Base-by-base conservation (phyloP, 495 filamentous ascomycete species). In the Haplographium delicatum region DNA sequence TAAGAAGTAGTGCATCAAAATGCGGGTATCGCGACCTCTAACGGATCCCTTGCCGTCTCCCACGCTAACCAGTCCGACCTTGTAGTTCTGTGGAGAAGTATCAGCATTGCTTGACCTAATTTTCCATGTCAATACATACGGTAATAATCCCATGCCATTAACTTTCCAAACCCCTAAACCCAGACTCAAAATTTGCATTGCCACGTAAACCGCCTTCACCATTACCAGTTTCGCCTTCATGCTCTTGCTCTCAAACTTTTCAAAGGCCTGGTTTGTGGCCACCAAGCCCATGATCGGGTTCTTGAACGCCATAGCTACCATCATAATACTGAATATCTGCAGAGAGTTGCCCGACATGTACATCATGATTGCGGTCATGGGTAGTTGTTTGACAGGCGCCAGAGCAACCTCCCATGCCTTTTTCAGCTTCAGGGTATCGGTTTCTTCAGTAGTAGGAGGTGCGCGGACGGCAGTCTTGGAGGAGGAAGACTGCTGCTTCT, bases 331-430 rank as follows among this genome's bases (percentile, higher is more conserved):
- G 76, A 99, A 99, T 54, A 99, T 96, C 70, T 99, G 93, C 22
- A 99, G 82, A 49, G 86, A 88, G 71, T 96, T 97, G 61, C 93
- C 93, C 51, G 93, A 95, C 94, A 99, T 97, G 78, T 99, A 99
- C 91, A 97, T 97, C 85, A 96, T 95, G 69, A 99, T 90, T 38
- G 81, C 89, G 51, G 94, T 96, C 93, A 98, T 97, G 44, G 93
- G 93, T 37, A 99, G 76, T 63, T 85, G 82, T 72, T 99, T 99
- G 43, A 90, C 84, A 1, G 93, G 93, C 3, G 86, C 94, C 28
- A 99, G 79, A 26, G 93, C 94, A 18, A 99, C 78, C 69, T 99
- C 93, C 94, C 94, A 99, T 1, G 93, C 91, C 64, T 99, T 99
- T 70, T 98, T 99, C 55, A 97, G 68, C 72, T 97, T 96, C 45